Base-by-base conservation (phyloP, 2,329 filamentous ascomycete species). In the Colletotrichum abscissum region DNA sequence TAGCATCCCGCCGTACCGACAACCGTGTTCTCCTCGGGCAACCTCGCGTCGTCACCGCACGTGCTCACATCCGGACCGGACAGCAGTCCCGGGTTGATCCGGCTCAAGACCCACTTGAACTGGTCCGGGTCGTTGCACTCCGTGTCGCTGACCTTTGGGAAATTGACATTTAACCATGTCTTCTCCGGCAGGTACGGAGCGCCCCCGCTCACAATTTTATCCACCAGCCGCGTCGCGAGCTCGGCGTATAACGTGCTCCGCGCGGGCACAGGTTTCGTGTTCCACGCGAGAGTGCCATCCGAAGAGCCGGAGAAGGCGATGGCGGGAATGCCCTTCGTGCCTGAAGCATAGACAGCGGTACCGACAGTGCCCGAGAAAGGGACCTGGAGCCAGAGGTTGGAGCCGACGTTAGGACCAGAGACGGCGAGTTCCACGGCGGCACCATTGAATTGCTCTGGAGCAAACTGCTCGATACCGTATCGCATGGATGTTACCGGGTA, bases 311-410 rank as follows among this genome's bases (percentile, higher is more conserved):
- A 91, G 82, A 94, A 94, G 19, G 92, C 92, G 69, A 94, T 87
- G n/a, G 88, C 89, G 0, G 92, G 92, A 69, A 93, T 88, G 1
- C 87, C 86, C 1, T 83, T 83, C 24, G 88, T 83, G 54, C 83
- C 80, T 4, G 85, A 88, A 0, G 92, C 91, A 75, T 90, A 90
- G 42, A 84, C 86, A 8, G 92, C 90, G 0, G 90, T 90, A 63
- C 92, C 91, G n/a, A 92, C 89, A 26, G 92, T 94, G 5, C 92
- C 92, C 1, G 91, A 93, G 79, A 92, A 87, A 26, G 83, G 87
- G 0, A 89, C 86, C 1, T 84, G 79, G 16, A 90, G 76, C 46
- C 86, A 92, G 4, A 92, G 78, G 79, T 93, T 93, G 60, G 82
- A 78, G 75, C 86, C 87, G 49, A 88, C 85, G 76, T 94, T 94